Base-by-base conservation (phyloP, 495 filamentous ascomycete species). In the Cercophora samala region DNA sequence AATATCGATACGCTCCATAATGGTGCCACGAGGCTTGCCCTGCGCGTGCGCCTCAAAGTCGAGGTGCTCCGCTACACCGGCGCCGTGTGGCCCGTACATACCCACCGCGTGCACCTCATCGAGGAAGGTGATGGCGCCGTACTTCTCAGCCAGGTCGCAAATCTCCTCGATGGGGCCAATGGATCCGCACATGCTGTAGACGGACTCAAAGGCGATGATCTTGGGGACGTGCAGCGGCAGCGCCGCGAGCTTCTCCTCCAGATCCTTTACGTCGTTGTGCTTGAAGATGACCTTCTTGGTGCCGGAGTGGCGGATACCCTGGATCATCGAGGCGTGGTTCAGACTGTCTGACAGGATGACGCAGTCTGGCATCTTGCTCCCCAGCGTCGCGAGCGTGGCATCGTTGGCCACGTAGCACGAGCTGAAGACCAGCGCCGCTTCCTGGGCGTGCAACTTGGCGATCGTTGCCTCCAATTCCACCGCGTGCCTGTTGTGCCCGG, bases 301-400 rank as follows among this genome's bases (percentile, higher is more conserved):
- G 22, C 93, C 92, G 5, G 93, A 97, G 80, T 98, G 95, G 21
- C 96, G 92, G 73, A 99, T 99, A 60, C 95, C 95, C 80, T 98
- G 96, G 71, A 99, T 99, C 95, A 99, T 99, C 22, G 93, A 97
- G 19, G 96, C 95, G 76, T 99, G 95, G 75, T 99, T 99, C 70
- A 97, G 82, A 74, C 90, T 93, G 79, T 99, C 95, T 13, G 92
- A 97, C 6, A 99, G 80, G 66, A 97, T 96, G 23, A 99, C 95
- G 78, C 95, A 99, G 72, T 96, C 88, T 13, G 95, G 96, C 74
- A 99, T 81, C 80, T 98, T 98, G 77, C 92, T 96, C 6, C 95
- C 95, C 22, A 99, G 83, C 5, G 95, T 99, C 11, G 95, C 95
- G 25, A 99, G 88, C 0, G 96, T 98, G 25, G 96, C 96, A 82